Evolutionary conservation across 2,329 filamentous ascomycete species (phyloP), one percentile per base, ranked within the genome.

Genomic region (Beauveria caledonica): DNA sequence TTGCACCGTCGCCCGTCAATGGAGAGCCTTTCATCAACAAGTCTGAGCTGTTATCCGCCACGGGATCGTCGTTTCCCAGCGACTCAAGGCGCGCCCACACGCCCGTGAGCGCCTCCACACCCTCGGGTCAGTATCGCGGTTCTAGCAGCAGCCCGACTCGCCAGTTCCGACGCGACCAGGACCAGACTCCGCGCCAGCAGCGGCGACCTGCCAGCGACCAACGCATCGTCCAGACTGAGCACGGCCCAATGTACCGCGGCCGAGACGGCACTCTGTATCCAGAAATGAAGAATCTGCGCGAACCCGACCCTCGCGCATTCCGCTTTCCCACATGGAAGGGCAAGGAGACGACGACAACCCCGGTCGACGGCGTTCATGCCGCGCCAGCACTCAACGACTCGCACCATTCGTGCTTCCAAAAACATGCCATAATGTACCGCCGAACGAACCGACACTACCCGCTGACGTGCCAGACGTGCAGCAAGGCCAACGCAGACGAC

Each of bases 391-490:
- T 83, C n/a, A 73, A 70, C 55, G 73, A 78, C 51, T 70, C 72
- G 1, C 76, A 78, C 63, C 76, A 76, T 63, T 65, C 70, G 60
- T 85, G 82, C 69, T 74, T 79, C 60, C 75, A 77, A 45, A 68
- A 68, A 3, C 82, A 85, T 67, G 68, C 68, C 51, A 73, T 70
- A 51, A 80, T 84, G 77, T 73, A 78, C 58, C 70, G 74, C 42
- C 76, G 77, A 58, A 71, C 72, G 62, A 84, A 85, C 68, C 69
- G 67, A 51, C 68, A 76, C 65, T 80, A 83, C 66, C 74, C 81
- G 2, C 72, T 84, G 21, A 74, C 78, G 11, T 85, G 82, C 68
- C 79, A 82, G 68, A 74, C 77, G 3, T 85, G 82, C 68, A 74
- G 74, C 57, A 73, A 72, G 60, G 71, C 73, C 54, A 79, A 83